Evolutionary conservation across 1,139 yeast species (phyloP), one percentile per base, ranked within the genome.

Genomic region (Hyphopichia pseudoburtonii): DNA sequence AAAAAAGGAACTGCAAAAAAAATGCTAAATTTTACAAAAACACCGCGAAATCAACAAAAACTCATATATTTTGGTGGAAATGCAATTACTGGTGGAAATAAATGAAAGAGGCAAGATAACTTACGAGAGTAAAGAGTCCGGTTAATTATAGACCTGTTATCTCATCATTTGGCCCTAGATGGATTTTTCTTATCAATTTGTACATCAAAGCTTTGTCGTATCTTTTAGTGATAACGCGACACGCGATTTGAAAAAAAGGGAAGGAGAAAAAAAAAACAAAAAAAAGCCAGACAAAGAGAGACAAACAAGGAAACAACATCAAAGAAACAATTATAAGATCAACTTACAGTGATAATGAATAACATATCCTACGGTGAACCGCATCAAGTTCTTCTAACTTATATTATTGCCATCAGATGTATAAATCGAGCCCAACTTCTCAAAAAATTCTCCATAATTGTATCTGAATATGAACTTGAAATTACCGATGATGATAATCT

Each of bases 341-440:
- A 21, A 21, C 10, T 7, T n/a, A n/a, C n/a, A n/a, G n/a, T n/a
- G n/a, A n/a, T n/a, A n/a, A 21, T 21, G 23, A 21, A 21, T 21
- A 21, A 10, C 23, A 21, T 10, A 7, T 21, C 23, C 23, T 47
- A 47, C 40, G 35, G 44, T 1, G 74, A 70, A 28, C 46, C 64
- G 2, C 78, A 75, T 42, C 57, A 70, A 17, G 63, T 72, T 1
- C 44, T 76, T 1, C 56, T 78, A 9, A 78, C 80, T 22, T 65
- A 68, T 38, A 46, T 78, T 9, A 57, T 79, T 23, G 54, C 75
- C 0, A 56, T 59, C 21, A 64, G 60, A 34, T 51, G 44, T 28
- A 41, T 57, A 4, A 19, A 30, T n/a, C 39, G 27, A 5, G 6
- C 32, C 2, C 35, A 39, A 15, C 37, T 35, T 3, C 23, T 38